Evolutionary conservation across 2,329 filamentous ascomycete species (phyloP).

Genomic region (Beauveria sp.): DNA sequence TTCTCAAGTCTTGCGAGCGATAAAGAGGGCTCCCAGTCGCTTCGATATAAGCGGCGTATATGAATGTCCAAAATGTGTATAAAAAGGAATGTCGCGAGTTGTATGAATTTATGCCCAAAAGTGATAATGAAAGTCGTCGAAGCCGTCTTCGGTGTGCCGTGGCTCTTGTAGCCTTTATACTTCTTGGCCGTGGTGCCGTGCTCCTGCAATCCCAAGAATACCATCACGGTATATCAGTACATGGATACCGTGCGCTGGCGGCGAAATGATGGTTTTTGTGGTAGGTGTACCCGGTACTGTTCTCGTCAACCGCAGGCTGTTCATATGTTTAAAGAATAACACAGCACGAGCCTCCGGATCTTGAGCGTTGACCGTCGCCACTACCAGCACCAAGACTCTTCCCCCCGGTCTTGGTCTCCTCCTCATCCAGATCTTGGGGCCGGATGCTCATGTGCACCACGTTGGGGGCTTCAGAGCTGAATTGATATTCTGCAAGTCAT

Average conservation of each 20-base stretch:
- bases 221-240: not conserved
- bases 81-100: constrained; percentile 7
- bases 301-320: not conserved
- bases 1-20: not conserved
- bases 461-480: constrained; percentile 66
- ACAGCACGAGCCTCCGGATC: constrained; percentile 37
- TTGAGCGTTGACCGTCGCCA: constrained; percentile 32
- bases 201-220: not conserved
- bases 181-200: not conserved
- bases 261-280: not conserved
- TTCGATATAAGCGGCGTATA: constrained; percentile 1
- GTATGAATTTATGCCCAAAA: constrained; percentile 2
- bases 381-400: constrained; percentile 33
- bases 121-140: not conserved
- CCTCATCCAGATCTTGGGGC: constrained; percentile 78
- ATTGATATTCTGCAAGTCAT: constrained; percentile 61
- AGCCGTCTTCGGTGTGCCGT: not conserved
- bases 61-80: constrained; percentile 11
- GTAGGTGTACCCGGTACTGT: not conserved
- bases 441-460: constrained; percentile 94
- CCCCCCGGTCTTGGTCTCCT: constrained; percentile 63
- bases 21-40: constrained; percentile 11
- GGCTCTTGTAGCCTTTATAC: not conserved
- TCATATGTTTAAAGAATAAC: constrained; percentile 45
- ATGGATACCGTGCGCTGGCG: not conserved